Base-by-base conservation (phyloP, 805 yeast species). In the Cyberlindnera subsufficiens region DNA sequence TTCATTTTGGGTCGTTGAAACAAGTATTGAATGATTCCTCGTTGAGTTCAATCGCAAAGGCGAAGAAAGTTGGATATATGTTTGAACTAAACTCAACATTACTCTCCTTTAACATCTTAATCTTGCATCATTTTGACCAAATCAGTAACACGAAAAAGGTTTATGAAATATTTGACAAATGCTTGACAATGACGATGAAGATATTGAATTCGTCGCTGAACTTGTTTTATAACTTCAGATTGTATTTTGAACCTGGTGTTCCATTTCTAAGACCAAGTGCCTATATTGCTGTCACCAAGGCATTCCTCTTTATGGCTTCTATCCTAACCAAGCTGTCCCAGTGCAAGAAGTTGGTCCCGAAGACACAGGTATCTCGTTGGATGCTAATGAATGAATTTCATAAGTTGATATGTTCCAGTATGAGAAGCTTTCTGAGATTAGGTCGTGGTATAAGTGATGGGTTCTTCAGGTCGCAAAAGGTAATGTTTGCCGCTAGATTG, bases 251-350 rank as follows among this genome's bases (percentile, higher is more conserved):
- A 2, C 25, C 40, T 3, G 69, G 71, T 0, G 65, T 70, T 3
- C 74, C 66, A 36, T 58, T 66, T 38, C 53, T 77, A 29, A 74
- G 67, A 42, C 78, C 80, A 17, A 13, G 42, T 6, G 47, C 54
- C 0, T 42, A 39, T n/a, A 34, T 14, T 17, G 46, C 55, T 1
- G 31, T 52, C 2, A 35, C 41, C 1, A 53, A 42, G 31, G 40
- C 56, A 3, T 29, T 46, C 6, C 17, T 55, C 16, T 40, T 50
- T 22, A 31, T 48, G 8, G 33, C 41, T 3, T 38, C 49, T 0
- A 4, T 50, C 1, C 31, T 35, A 15, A 38, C 52, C 3, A 50
- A 53, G 42, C 15, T 53, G 11, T 27, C 46, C 1, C 62, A 58
- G 22, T 46, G 54, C n/a, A 48, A 47, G 22, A 37, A 44, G 17